Evolutionary conservation across 441 rosid species (phyloP), one percentile per base, ranked within the genome.

Genomic region (Cnidoscolus chayamansa): DNA sequence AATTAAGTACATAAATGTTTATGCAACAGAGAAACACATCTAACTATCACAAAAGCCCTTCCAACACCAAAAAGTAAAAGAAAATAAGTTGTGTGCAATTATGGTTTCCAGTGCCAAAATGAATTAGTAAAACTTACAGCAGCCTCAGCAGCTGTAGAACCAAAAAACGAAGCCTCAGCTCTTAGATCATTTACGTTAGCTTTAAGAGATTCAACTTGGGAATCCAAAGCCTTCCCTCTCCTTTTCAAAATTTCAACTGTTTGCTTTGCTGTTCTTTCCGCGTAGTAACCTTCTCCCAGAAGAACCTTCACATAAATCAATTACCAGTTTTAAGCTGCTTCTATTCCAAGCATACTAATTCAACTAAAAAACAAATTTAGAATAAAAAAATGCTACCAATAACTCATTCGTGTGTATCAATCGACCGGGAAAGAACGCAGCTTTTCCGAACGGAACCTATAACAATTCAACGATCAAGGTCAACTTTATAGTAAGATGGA

Each of bases 401-500:
- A 82, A 84, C 85, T 94, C 98, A 74, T 94, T 94, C 30, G 97
- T 92, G 76, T 94, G 98, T 12, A 90, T 72, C 78, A 94, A 79
- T 64, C 89, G 89, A 58, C 97, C 96, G 30, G 98, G 97, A 65
- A 94, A 89, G 74, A 92, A 90, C 2, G 94, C 97, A 19, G 84
- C 81, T 85, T 90, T 92, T 47, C 97, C 96, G 20, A 90, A 92
- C 0, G 96, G 97, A 78, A 90, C 95, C 96, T 91, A 72, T 20
- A 49, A 62, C 54, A 54, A 71, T 63, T 56, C 17, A 65, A 19
- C 19, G 55, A 53, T 53, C 56, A 20, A 65, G 20, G 40, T 1
- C 0, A 8, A 54, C 54, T 20, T 16, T 10, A 10, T 30, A 16
- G 45, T 37, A 17, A 61, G 12, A 7, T 40, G 6, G 19, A 47